Conservation (phyloP, 2,329 filamentous ascomycete genomes). For the Aspergillus jensenii region DNA sequence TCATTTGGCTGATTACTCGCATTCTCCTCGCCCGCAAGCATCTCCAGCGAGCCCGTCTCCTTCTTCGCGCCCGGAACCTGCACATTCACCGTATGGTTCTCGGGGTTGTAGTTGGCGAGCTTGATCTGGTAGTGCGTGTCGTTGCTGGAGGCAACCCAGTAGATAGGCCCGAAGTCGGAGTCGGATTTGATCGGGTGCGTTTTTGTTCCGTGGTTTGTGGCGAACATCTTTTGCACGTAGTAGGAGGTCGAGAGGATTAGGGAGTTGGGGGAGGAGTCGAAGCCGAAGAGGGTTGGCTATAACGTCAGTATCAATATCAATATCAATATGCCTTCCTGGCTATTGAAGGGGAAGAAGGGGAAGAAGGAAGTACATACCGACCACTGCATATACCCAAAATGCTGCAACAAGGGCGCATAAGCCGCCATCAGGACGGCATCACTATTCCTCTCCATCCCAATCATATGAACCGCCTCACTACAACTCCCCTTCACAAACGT, state of each 20-base stretch:
- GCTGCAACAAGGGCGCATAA: conserved; percentile 39
- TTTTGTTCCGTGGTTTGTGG: conserved; percentile 30
- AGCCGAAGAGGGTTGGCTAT: conserved; percentile 34
- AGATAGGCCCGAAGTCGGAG: conserved; percentile 30
- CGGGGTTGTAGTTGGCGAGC: conserved; percentile 30
- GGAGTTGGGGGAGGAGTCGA: conserved; percentile 28
- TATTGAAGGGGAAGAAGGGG: too few species aligned
- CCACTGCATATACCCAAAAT: conserved; percentile 36
- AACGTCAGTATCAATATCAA: background rate
- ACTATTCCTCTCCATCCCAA: conserved; percentile 49
- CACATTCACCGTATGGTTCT: conserved; percentile 25
- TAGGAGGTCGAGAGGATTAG: conserved; percentile 35
- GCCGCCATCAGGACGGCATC: conserved; percentile 37
- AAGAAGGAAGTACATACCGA: conserved; percentile 24
- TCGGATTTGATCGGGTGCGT: conserved; percentile 31
- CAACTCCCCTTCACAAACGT: conserved; percentile 51
- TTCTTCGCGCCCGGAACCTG: conserved; percentile 23
- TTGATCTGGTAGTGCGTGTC: conserved; percentile 27
- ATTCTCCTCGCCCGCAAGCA: conserved; percentile 22
- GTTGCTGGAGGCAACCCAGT: conserved; percentile 33
- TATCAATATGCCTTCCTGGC: too few species aligned
- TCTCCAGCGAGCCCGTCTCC: conserved; percentile 21
- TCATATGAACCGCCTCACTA: conserved; percentile 63
- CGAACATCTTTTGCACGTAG: conserved; percentile 38
- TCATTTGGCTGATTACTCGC: conserved; percentile 22